Evolutionary conservation across 2,329 filamentous ascomycete species (phyloP).

Genomic region (Fusarium sp.): DNA sequence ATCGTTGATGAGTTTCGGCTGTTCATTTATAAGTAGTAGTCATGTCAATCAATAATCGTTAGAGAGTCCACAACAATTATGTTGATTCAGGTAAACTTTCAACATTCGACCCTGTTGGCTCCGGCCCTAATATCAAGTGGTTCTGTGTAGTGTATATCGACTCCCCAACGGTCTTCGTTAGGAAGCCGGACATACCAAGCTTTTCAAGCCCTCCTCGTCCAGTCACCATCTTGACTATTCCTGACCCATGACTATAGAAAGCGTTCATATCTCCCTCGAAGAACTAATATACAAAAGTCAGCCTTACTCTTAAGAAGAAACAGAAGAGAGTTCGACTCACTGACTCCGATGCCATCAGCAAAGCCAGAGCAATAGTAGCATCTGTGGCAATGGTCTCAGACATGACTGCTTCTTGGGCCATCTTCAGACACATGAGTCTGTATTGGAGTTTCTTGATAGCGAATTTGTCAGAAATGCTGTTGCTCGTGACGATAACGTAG

Average conservation of each 20-base stretch:
- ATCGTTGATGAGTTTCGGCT: too few relatives aligned
- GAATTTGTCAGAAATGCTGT: constrained; percentile 2
- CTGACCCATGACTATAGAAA: constrained; percentile 4
- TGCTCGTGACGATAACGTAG: constrained; percentile 23
- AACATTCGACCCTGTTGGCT: too few relatives aligned
- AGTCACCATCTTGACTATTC: constrained; percentile 25
- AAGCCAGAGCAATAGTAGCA: constrained; percentile 14
- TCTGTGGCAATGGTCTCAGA: constrained; percentile 13
- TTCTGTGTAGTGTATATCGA: constrained; percentile 10
- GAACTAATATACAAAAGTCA: neutral
- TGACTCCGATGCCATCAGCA: constrained; percentile 26
- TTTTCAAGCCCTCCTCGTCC: constrained; percentile 9
- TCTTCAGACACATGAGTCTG: constrained; percentile 6
- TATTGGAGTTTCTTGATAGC: constrained; percentile 12
- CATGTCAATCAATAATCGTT: too few relatives aligned
- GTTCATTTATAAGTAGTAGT: too few relatives aligned
- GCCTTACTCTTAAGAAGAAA: fast-evolving
- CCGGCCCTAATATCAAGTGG: constrained; percentile 4
- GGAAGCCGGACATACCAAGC: constrained; percentile 21
- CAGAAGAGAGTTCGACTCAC: neutral
- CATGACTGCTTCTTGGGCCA: constrained; percentile 14
- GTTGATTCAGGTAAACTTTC: too few relatives aligned
- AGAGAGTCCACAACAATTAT: too few relatives aligned
- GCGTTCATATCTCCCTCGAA: constrained; percentile 22
- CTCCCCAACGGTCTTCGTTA: constrained; percentile 16